phyloP scores from a whole-genome alignment of 2,329 filamentous ascomycete genomes.

The Rhexocercosporidium sp. region DNA sequence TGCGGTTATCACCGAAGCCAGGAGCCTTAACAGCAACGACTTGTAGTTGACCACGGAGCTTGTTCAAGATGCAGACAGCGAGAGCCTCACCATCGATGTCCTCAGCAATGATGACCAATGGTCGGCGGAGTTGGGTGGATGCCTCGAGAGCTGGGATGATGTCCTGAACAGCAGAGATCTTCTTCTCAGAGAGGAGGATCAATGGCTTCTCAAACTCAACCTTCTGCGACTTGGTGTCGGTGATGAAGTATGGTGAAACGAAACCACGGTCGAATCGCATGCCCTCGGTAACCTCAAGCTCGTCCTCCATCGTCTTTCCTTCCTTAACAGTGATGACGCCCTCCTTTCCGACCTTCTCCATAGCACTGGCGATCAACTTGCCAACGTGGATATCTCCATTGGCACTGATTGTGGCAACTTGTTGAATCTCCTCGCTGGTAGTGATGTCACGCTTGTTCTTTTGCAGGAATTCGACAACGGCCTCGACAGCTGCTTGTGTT shows the following conservation, averaged over 20 bases:
- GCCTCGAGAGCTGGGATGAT: conserved; percentile 98
- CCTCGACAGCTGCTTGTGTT: conserved; percentile 94
- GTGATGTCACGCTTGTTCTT: conserved; percentile 98
- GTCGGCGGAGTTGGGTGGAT: conserved; percentile 92
- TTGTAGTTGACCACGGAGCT: conserved; percentile 98
- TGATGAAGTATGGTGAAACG: conserved; percentile 99
- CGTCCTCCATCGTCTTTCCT: conserved; percentile 96
- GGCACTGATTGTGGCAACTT: conserved; percentile 97
- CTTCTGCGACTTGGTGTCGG: conserved; percentile 97
- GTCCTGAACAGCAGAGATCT: conserved; percentile 99
- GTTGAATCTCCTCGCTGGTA: conserved; percentile 94
- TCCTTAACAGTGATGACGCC: conserved; percentile 99
- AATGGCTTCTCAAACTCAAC: conserved; percentile 99
- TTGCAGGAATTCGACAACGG: conserved; percentile 92
- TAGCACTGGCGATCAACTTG: conserved; percentile 93
- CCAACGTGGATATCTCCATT: conserved; percentile 97
- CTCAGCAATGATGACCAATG: conserved; percentile 97
- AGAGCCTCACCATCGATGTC: conserved; percentile 99
- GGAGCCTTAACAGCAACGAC: conserved; percentile 98
- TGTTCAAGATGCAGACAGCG: conserved; percentile 99
- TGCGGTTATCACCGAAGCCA: conserved; percentile 99
- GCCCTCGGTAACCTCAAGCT: conserved; percentile 98
- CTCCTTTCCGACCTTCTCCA: conserved; percentile 99
- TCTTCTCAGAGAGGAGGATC: conserved; percentile 99
- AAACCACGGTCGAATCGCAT: conserved; percentile 99